phyloP scores from a whole-genome alignment of 805 yeast species.

The Wickerhamiella siamensis region DNA sequence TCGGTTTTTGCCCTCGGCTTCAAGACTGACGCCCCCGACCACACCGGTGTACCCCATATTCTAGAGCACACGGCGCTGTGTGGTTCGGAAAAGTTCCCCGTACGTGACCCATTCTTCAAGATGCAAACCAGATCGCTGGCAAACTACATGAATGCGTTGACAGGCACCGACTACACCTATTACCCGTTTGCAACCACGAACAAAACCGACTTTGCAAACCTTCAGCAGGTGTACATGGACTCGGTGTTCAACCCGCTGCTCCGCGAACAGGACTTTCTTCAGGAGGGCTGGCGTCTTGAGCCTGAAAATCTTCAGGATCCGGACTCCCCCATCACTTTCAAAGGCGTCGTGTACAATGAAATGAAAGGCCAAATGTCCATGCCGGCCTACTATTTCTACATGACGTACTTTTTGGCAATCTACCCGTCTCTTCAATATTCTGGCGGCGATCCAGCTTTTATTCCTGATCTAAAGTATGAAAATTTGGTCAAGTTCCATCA shows the following conservation, averaged over 20 bases:
- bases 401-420: conserved; percentile 64
- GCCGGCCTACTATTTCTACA: conserved; percentile 73
- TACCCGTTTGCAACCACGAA: conserved; percentile 96
- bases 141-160: conserved; percentile 98
- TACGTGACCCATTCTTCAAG: conserved; percentile 93
- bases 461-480: conserved; percentile 59
- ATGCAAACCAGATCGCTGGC: conserved; percentile 91
- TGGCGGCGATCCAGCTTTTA: conserved; percentile 83
- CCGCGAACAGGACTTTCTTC: conserved; percentile 67
- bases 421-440: conserved; percentile 79
- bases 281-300: conserved; percentile 97
- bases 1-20: conserved; percentile 82
- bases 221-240: conserved; percentile 78
- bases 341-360: conserved; percentile 95
- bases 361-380: conserved; percentile 96
- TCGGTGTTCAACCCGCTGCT: conserved; percentile 74
- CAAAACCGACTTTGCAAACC: conserved; percentile 58
- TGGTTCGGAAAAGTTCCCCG: conserved; percentile 84
- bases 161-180: conserved; percentile 91
- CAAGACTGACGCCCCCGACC: conserved; percentile 87
- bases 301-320: conserved; percentile 45
- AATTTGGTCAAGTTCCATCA: conserved; percentile 68
- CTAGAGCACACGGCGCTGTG: conserved; percentile 92
- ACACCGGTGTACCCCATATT: conserved; percentile 94
- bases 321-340: conserved; percentile 50